These are phyloP conservation scores for Beauveria rudraprayagi DNA, from an alignment of 2,329 filamentous ascomycete species.

Conservation along the genomic window DNA sequence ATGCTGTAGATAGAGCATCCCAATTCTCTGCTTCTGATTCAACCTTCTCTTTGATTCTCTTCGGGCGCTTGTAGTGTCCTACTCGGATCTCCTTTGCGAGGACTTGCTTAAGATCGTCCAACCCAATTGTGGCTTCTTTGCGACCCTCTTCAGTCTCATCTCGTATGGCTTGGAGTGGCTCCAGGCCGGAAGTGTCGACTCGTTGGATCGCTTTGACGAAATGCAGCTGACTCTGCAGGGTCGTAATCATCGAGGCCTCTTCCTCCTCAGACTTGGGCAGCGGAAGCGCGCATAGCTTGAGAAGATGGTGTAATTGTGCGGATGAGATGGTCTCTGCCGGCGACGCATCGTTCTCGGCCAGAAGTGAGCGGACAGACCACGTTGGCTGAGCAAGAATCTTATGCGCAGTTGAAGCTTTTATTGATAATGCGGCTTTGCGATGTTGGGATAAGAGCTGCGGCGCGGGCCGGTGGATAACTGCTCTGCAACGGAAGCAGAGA, in stretches of 20 bases:
- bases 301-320: constrained; percentile 69
- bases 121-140: constrained; percentile 48
- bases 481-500: constrained; percentile 24
- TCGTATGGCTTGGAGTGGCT: constrained; percentile 68
- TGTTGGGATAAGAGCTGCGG: constrained; percentile 10
- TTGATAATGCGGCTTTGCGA: constrained; percentile 11
- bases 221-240: constrained; percentile 72
- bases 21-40: constrained; percentile 53
- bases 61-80: constrained; percentile 44
- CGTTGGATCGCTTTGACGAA: constrained; percentile 84
- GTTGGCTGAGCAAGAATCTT: constrained; percentile 60
- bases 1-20: constrained; percentile 60
- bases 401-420: constrained; percentile 18
- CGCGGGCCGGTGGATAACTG: constrained; percentile 19
- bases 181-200: constrained; percentile 64
- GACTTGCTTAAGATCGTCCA: constrained; percentile 48
- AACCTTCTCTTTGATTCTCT: constrained; percentile 26
- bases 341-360: constrained; percentile 29
- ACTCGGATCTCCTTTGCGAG: constrained; percentile 53
- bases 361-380: constrained; percentile 76
- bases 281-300: constrained; percentile 83
- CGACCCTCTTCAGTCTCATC: constrained; percentile 67
- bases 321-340: constrained; percentile 46
- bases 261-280: constrained; percentile 54
- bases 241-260: constrained; percentile 63